A percentile compares a stretch with the other conserved stretches of the same genome.
phyloP scores from a whole-genome alignment of 805 yeast species.

The Wickerhamomyces chambardii region DNA sequence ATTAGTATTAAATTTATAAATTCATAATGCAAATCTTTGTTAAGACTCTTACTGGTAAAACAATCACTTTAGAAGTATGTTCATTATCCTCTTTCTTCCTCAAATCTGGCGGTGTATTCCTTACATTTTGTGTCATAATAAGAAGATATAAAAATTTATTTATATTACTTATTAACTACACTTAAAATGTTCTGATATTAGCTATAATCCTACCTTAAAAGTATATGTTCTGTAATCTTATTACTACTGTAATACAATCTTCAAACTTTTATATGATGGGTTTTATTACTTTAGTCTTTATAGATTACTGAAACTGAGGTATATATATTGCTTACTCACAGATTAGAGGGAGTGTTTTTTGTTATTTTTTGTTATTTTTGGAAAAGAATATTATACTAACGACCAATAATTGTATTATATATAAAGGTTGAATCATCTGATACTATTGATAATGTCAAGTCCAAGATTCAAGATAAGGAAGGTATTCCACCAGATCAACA shows the following conservation, averaged over 20 bases:
- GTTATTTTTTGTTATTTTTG: background rate
- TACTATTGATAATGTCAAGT: slow-evolving; percentile 91
- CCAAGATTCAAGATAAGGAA: slow-evolving; percentile 94
- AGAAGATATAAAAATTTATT: slow-evolving; percentile 5
- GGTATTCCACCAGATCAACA: slow-evolving; percentile 97
- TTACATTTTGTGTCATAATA: slow-evolving; percentile 2
- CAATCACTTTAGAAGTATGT: slow-evolving; percentile 64
- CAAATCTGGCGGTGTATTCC: background rate
- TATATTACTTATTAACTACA: too few species aligned
- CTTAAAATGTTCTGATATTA: too few species aligned
- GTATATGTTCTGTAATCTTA: too few species aligned
- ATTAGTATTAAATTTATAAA: slow-evolving; percentile 20
- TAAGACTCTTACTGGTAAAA: slow-evolving; percentile 85
- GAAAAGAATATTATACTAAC: slow-evolving; percentile 6
- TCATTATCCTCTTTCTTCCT: background rate
- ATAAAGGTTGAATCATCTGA: slow-evolving; percentile 82
- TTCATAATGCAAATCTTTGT: slow-evolving; percentile 80
- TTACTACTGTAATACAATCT: too few species aligned
- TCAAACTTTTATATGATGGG: too few species aligned
- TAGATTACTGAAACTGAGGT: too few species aligned
- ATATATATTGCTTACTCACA: too few species aligned
- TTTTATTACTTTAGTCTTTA: too few species aligned
- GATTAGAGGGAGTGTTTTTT: background rate
- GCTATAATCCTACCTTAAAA: too few species aligned
- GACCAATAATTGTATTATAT: too few species aligned